These are phyloP conservation scores for Silybum marianum DNA, from an alignment of 129 eudicot species.

Conservation along the genomic window DNA sequence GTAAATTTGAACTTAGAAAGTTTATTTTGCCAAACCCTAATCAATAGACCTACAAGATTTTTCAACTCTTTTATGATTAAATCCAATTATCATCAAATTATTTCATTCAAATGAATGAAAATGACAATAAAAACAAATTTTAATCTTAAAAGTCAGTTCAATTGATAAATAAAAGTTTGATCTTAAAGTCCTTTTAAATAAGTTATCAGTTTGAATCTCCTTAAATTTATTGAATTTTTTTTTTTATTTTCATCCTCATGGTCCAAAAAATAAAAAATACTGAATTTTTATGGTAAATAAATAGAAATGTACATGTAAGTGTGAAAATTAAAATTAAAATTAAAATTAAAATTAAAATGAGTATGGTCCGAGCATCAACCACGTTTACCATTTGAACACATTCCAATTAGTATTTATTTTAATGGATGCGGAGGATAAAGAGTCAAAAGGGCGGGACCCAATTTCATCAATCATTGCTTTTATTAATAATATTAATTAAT, in stretches of 20 bases:
- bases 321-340: background rate
- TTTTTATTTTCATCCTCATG: too few relatives aligned
- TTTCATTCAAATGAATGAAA: too few relatives aligned
- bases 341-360: background rate
- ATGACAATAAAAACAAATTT: too few relatives aligned
- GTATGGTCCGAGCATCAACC: background rate
- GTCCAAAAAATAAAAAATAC: too few relatives aligned
- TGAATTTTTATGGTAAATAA: too few relatives aligned
- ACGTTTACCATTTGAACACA: slow-evolving; percentile 2
- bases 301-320: too few relatives aligned
- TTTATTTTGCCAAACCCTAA: background rate
- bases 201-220: too few relatives aligned
- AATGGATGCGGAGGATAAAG: background rate
- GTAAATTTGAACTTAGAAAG: background rate
- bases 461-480: slow-evolving; percentile 25
- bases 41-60: background rate
- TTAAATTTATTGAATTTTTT: too few relatives aligned
- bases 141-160: too few relatives aligned
- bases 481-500: background rate
- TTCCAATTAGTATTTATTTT: background rate
- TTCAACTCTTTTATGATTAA: too few relatives aligned
- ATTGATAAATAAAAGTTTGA: too few relatives aligned
- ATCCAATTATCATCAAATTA: background rate
- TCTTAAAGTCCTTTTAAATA: too few relatives aligned
- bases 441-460: slow-evolving; percentile 26